Base-by-base conservation (phyloP, 805 yeast genomes). In the Scheffersomyces coipomensis region DNA sequence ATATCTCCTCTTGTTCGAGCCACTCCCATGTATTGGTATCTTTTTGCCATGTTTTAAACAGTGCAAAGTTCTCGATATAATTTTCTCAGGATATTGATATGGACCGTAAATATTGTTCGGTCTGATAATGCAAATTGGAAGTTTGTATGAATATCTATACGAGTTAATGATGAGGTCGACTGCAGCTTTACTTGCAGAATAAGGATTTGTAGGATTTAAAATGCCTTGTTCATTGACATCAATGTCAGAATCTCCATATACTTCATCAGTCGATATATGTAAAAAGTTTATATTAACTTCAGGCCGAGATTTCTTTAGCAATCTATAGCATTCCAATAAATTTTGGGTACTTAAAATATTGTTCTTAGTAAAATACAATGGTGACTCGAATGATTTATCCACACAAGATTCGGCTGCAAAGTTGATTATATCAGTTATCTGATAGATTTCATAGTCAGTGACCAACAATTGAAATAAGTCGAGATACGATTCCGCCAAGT, bases 211-310 rank as follows among this genome's bases (percentile, higher is more conserved):
- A 1, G 83, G 83, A 10, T 56, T 51, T n/a, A 78, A 49, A 0
- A 46, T 44, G 5, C 68, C 55, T 0, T 49, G 24, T 47, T 76
- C 82, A 29, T 56, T 56, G 1, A 56, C 61, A 6, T 40, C 44
- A 4, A 40, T 48, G 0, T 33, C 43, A 1, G 33, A 34, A 42
- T 76, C 80, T 1, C 83, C 83, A 45, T 78, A 78, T 0, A 78
- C 83, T 45, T 78, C 83, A 49, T 78, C 83, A 0, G 83, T 78
- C 8, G 83, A 78, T 33, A 78, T 60, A 47, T 78, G 81, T 5
- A 76, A 35, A 29, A 75, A 60, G 11, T 49, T 38, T 7, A 39
- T 26, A 18, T 23, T 34, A n/a, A 29, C 12, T 10, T 41, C 23
- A 8, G 46, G 45, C 12, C 27, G 8, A 11, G 38, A 31, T 10